A percentile compares a stretch with the other conserved stretches of the same genome.
These are phyloP conservation scores for Agastache rugosa DNA, from an alignment of 257 asterid species.

Conservation along the genomic window DNA sequence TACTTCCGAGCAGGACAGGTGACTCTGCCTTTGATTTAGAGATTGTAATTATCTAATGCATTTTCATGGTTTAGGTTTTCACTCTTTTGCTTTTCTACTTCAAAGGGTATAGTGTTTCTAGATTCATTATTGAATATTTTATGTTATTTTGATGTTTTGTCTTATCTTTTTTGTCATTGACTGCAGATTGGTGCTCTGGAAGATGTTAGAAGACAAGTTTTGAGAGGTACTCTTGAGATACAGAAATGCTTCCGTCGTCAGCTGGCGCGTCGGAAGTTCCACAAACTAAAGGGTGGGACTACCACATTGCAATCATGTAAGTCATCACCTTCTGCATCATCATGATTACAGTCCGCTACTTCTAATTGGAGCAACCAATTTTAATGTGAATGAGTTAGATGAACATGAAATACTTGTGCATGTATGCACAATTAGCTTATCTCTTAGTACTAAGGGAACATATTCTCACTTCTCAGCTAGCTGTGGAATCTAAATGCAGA, in stretches of 20 bases:
- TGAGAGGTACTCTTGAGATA: slow-evolving; percentile 74
- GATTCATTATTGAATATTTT: background rate
- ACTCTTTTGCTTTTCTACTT: slow-evolving; percentile 3
- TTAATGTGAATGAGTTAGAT: background rate
- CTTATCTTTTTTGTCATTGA: slow-evolving; percentile 33
- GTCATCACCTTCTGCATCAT: slow-evolving; percentile 28
- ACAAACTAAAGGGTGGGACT: slow-evolving; percentile 63
- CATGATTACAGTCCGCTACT: background rate
- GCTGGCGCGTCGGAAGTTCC: slow-evolving; percentile 63
- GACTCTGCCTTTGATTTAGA: slow-evolving; percentile 30
- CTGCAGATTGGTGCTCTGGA: slow-evolving; percentile 78
- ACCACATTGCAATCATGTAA: slow-evolving; percentile 83
- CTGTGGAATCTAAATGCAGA: background rate
- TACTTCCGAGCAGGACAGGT: slow-evolving; percentile 94
- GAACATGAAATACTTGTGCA: background rate
- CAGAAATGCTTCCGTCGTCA: slow-evolving; percentile 68
- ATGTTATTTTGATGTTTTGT: slow-evolving; percentile 29
- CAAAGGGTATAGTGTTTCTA: background rate
- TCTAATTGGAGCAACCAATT: background rate
- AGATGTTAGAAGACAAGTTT: slow-evolving; percentile 64
- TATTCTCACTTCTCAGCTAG: background rate
- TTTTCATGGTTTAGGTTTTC: background rate
- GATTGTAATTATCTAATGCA: slow-evolving; percentile 21
- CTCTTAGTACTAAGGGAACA: background rate
- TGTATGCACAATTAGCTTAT: background rate